Evolutionary conservation across 495 filamentous ascomycete genomes (phyloP).

Genomic region (Xylaria grammica): DNA sequence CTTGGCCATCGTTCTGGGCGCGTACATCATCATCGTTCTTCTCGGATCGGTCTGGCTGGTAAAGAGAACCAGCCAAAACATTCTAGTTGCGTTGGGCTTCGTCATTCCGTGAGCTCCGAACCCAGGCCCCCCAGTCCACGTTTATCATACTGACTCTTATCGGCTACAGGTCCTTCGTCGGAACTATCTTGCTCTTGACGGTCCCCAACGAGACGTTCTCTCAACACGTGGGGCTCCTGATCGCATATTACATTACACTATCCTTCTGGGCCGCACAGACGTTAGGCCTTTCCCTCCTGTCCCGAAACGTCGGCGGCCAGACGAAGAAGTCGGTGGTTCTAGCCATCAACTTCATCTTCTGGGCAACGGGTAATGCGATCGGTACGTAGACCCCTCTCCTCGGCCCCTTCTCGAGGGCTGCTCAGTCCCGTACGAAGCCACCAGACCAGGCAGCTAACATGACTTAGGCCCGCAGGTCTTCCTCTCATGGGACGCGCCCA

Average conservation of each 20-base stretch:
- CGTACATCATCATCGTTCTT: slow-evolving; percentile 71
- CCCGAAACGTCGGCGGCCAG: slow-evolving; percentile 59
- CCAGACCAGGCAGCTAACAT: background rate
- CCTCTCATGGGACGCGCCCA: slow-evolving; percentile 52
- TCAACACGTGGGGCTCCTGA: slow-evolving; percentile 56
- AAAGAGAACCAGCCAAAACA: slow-evolving; percentile 66
- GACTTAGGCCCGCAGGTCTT: slow-evolving; percentile 58
- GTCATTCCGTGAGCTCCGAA: slow-evolving; percentile 61
- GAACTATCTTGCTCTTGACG: slow-evolving; percentile 62
- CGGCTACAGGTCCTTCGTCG: slow-evolving; percentile 52
- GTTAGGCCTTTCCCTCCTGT: slow-evolving; percentile 56
- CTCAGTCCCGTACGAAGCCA: background rate
- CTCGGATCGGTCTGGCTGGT: slow-evolving; percentile 67
- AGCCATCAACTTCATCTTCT: slow-evolving; percentile 55
- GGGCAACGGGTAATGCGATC: slow-evolving; percentile 57
- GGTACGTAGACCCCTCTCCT: slow-evolving; percentile 27
- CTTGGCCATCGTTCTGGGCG: slow-evolving; percentile 71
- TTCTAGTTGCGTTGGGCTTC: slow-evolving; percentile 66
- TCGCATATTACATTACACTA: slow-evolving; percentile 61
- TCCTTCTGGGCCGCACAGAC: slow-evolving; percentile 64
- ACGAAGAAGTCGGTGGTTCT: slow-evolving; percentile 59
- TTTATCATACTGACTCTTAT: slow-evolving; percentile 27
- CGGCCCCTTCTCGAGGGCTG: background rate
- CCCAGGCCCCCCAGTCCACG: slow-evolving; percentile 18
- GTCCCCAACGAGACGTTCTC: slow-evolving; percentile 50